Base-by-base conservation (phyloP, 2,329 filamentous ascomycete genomes). In the Sarocladiaceae sp. region DNA sequence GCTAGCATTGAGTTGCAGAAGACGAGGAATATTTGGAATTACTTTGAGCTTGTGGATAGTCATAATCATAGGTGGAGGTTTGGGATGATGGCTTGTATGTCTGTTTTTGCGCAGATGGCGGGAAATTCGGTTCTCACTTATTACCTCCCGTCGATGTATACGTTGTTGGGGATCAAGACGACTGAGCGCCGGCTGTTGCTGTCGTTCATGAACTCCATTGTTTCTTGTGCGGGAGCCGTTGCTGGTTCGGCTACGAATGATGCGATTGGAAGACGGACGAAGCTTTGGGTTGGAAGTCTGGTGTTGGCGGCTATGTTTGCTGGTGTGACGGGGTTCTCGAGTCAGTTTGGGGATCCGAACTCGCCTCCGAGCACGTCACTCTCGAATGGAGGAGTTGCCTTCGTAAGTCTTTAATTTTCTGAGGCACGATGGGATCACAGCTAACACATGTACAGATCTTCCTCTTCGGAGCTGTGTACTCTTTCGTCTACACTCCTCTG, bases 131-230 rank as follows among this genome's bases (percentile, higher is more conserved):
- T 77, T 8, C 69, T 71, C 12, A 72, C 74, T 1, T 82, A 81
- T 55, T 71, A 84, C 60, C 79, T 84, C 59, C 74, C 81, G 26
- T 72, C 72, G 6, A 73, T 75, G 62, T 69, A 80, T 37, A 66
- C 69, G 31, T 72, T 77, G 6, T 71, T 78, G 40, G 78, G 81
- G 37, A 75, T 85, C 55, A 74, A 72, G 7, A 36, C 70, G 3
- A 58, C 82, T 7, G 78, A 80, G 13, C 78, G 81, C 28, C 74
- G 81, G 4, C 76, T 76, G 0, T 64, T 79, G 5, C 65, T 46
- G 23, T 46, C 40, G 11, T 46, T 79, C 12, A 65, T 80, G 3
- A 72, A 70, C 59, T 69, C 71, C 7, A 74, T 74, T 17, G 61
- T 75, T 12, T 76, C 72, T 55, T 70, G 68, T 33, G 72, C 72